Base-by-base conservation (phyloP, 2,329 filamentous ascomycete species). In the Colletotrichum shisoi region DNA sequence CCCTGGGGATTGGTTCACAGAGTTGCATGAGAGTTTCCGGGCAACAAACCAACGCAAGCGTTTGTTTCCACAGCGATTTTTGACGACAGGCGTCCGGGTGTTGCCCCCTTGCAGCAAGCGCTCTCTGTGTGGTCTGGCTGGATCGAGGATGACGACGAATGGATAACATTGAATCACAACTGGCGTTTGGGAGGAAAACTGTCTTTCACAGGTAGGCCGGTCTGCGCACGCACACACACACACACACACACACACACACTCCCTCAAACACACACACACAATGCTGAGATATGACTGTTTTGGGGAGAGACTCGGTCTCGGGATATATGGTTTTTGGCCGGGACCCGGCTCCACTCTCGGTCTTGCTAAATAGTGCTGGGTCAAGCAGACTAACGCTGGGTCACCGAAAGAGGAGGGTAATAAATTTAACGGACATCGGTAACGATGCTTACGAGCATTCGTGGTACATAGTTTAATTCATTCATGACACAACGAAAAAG, bases 381-480 rank as follows among this genome's bases (percentile, higher is more conserved):
- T 34, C 31, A 9, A 34, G 7, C 31, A 34, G 31, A 34, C 31
- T 34, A 7, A 34, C 8, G 31, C 31, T 9, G 57, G 52, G 39
- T 15, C 13, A 39, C 13, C 1, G n/a, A 27, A 54, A 44, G 54
- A 63, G 54, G 44, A 57, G 56, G 60, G 27, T 60, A 56, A 57
- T 60, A 59, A 46, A 37, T 19, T 64, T 62, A 34, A 27, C 27
- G 19, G 15, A 19, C 56, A 59, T 54, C 59, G 34, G 48, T 64
- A 54, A 53, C 44, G 53, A 63, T 58, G 39, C 60, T 37, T 45
- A 42, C 42, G 45, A 21, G 61, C 57, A 46, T 54, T 46, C 34
- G 31, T 39, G 51, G 65, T 60, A 60, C 54, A 65, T 65, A 57
- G 61, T 21, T 54, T 60, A 68, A 68, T 65, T 56, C 46, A 24